Evolutionary conservation across 108 stramenopile genomes (phyloP).

Genomic region (Conticribra guillardii): DNA sequence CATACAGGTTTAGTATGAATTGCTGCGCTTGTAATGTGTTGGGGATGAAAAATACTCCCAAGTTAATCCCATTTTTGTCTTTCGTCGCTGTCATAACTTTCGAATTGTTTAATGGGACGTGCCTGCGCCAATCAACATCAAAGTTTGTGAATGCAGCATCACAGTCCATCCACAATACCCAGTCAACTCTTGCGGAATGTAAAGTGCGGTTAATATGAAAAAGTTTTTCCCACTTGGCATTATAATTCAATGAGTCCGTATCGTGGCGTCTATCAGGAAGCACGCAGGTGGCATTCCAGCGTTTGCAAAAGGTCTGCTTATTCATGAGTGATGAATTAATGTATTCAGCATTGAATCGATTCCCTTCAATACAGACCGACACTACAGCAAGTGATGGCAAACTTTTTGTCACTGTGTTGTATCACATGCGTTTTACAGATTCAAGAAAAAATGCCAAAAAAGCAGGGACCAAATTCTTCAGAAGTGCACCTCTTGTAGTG

Average conservation of each 20-base stretch:
- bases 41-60: conserved; percentile 31
- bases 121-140: conserved; percentile 31
- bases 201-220: conserved; percentile 19
- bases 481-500: no score
- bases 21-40: conserved; percentile 7
- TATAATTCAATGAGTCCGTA: not conserved
- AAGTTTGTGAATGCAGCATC: conserved; percentile 42
- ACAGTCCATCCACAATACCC: conserved; percentile 39
- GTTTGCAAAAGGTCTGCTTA: conserved; percentile 20
- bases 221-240: conserved; percentile 38
- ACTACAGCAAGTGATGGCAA: conserved; percentile 20
- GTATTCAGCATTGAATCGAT: conserved; percentile 21
- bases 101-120: conserved; percentile 14
- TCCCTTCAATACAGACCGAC: conserved; percentile 30
- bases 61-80: conserved; percentile 24
- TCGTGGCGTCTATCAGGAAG: conserved; percentile 14
- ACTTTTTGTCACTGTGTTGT: no score
- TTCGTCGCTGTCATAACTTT: conserved; percentile 19
- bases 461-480: no score
- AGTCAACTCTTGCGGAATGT: conserved; percentile 8
- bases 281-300: conserved; percentile 15
- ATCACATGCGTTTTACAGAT: no score
- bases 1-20: conserved; percentile 20
- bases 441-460: no score
- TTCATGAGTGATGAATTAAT: conserved; percentile 17